Evolutionary conservation across 306 rosid species (phyloP), one percentile per base, ranked within the genome.

Genomic region (Cercis canadensis): DNA sequence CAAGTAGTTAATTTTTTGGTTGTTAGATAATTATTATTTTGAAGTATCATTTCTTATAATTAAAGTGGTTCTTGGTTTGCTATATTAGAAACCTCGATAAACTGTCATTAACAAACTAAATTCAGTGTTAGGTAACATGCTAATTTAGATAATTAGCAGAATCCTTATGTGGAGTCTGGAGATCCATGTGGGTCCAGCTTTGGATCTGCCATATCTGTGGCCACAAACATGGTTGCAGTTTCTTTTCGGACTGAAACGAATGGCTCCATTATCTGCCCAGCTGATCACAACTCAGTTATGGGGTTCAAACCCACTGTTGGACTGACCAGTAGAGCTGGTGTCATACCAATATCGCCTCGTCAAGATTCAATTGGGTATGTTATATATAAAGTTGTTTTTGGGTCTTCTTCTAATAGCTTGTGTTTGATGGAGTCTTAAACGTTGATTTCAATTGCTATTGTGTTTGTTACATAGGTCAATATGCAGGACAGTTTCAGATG

Each of bases 401-500:
- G 3, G 29, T 24, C 29, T 24, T 24, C 2, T 24, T 24, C 29
- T 24, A 24, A 24, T 24, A n/a, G n/a, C n/a, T n/a, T 24, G 29
- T 24, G 3, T 24, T 24, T 1, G 29, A 24, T 24, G 2, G 29
- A 24, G 29, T 24, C 29, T 24, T 24, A 24, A 24, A n/a, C n/a
- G n/a, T 24, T 24, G 29, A 24, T 3, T 24, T 24, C 3, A 24
- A 24, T 24, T 3, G 3, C 29, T 24, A 1, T 24, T 24, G 29
- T 24, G 29, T 24, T 24, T 3, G 3, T 24, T 24, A 24, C n/a
- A 45, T 83, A 89, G 96, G 73, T 89, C 97, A 21, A 80, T 92
- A 67, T 74, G 93, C 44, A 89, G 93, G 69, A 87, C 88, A 11
- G 94, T 89, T 34, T 83, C 90, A 5, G 98, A 92, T 77, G 92